These are phyloP conservation scores for Conticribra weissflogii DNA, from an alignment of 108 stramenopile genomes.

Conservation along the genomic window DNA sequence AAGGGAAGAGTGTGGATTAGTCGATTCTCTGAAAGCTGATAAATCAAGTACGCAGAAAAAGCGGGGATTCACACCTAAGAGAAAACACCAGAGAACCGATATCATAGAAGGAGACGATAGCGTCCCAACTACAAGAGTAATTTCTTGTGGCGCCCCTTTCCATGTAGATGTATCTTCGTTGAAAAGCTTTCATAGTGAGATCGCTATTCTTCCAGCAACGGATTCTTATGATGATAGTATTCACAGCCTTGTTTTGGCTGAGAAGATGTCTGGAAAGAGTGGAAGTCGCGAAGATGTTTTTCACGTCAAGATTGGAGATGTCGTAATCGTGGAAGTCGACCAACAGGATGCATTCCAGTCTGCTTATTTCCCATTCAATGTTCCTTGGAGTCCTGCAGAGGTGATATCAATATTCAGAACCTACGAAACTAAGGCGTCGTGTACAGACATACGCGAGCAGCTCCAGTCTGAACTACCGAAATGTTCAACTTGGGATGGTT, in stretches of 20 bases:
- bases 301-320: slow-evolving; percentile 68
- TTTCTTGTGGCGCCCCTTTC: slow-evolving; percentile 34
- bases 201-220: slow-evolving; percentile 46
- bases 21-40: no score
- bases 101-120: background rate
- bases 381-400: slow-evolving; percentile 64
- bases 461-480: background rate
- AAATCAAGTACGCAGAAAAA: no score
- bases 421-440: slow-evolving; percentile 38
- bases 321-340: slow-evolving; percentile 57
- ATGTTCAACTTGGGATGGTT: background rate
- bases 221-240: slow-evolving; percentile 36
- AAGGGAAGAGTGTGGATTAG: no score
- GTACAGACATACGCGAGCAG: slow-evolving; percentile 29
- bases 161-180: slow-evolving; percentile 60
- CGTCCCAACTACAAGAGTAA: background rate
- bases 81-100: background rate
- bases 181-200: slow-evolving; percentile 58
- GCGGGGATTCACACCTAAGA: slow-evolving; percentile 45
- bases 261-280: background rate
- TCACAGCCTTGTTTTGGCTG: background rate
- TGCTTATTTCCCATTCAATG: slow-evolving; percentile 53
- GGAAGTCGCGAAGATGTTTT: slow-evolving; percentile 15
- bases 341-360: slow-evolving; percentile 27
- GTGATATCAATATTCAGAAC: slow-evolving; percentile 58